A percentile compares a stretch with the other conserved stretches of the same genome.
Conservation (phyloP, 768 basidiomycete genomes). For the Mycena alexandri region DNA sequence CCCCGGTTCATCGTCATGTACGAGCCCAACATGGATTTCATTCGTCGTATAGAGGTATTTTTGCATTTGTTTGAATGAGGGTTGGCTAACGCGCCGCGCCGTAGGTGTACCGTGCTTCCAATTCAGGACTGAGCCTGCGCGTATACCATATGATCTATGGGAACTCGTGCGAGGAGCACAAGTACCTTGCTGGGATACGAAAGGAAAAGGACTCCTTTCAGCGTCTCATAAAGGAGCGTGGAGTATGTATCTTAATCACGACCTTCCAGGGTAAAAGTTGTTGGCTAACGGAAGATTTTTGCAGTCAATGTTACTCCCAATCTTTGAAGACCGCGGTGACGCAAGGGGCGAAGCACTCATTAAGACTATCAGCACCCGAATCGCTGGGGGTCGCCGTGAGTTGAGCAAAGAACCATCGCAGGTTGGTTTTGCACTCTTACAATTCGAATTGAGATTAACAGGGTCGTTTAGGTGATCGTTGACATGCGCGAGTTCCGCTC, state of each 20-base stretch:
- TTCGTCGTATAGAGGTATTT: constrained; percentile 89
- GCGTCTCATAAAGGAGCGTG: constrained; percentile 90
- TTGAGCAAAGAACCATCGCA: constrained; percentile 73
- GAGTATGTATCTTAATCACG: constrained; percentile 62
- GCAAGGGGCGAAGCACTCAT: constrained; percentile 70
- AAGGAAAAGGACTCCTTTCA: constrained; percentile 97
- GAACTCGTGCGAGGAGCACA: constrained; percentile 94
- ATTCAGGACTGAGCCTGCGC: constrained; percentile 84
- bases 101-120: constrained; percentile 88
- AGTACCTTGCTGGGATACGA: constrained; percentile 89
- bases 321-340: constrained; percentile 69
- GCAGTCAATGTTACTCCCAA: constrained; percentile 91
- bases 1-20: constrained; percentile 97
- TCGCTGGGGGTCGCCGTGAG: constrained; percentile 88
- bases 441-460: background rate
- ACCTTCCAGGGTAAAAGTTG: too few relatives aligned
- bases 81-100: background rate
- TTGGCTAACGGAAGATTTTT: constrained; percentile 2
- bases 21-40: constrained; percentile 94
- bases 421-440: constrained; percentile 49
- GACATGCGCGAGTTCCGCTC: constrained; percentile 98
- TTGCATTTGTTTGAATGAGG: background rate
- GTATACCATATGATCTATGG: constrained; percentile 98
- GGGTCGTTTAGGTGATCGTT: constrained; percentile 80
- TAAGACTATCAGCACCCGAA: constrained; percentile 84